Percentiles rank a stretch among this genome's conserved stretches.
These are phyloP conservation scores for Paraconiothyrium sp. DNA, from an alignment of 2,329 filamentous ascomycete genomes.

Conservation along the genomic window DNA sequence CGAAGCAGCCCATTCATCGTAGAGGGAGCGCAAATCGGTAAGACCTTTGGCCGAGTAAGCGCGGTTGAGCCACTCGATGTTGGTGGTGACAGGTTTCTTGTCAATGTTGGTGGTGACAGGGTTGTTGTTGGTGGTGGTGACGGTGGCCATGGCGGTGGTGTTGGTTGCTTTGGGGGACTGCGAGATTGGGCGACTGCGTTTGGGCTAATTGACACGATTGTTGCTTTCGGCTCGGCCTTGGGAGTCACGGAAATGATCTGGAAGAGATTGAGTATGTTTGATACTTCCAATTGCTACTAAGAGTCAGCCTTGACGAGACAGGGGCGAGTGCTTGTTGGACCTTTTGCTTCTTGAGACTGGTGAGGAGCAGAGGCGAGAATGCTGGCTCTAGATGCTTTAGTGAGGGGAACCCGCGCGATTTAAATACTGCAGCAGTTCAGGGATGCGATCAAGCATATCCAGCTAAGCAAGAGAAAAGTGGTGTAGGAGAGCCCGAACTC, in stretches of 20 bases:
- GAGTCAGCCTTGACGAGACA: slow-evolving; percentile 6
- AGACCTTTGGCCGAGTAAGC: slow-evolving; percentile 21
- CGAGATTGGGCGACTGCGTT: not conserved
- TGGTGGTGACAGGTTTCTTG: slow-evolving; percentile 19
- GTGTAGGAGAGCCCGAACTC: not conserved
- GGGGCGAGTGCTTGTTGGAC: slow-evolving; percentile 12
- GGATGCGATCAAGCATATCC: not conserved
- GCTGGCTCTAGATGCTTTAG: not conserved
- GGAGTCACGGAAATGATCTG: slow-evolving; percentile 4
- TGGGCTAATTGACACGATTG: not conserved
- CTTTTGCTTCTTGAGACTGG: not conserved
- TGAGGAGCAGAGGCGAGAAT: not conserved
- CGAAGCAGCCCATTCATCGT: slow-evolving; percentile 55
- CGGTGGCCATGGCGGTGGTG: slow-evolving; percentile 14
- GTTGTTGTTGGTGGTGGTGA: slow-evolving; percentile 16
- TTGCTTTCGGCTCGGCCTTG: slow-evolving; percentile 2
- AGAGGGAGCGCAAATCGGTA: slow-evolving; percentile 48
- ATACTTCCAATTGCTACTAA: slow-evolving; percentile 2
- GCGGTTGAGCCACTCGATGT: slow-evolving; percentile 24
- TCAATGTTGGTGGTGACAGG: slow-evolving; percentile 18
- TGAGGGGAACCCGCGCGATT: not conserved
- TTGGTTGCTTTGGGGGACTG: not conserved
- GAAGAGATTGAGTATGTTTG: not conserved
- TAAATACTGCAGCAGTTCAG: slow-evolving; percentile 5
- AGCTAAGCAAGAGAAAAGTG: not conserved